These are phyloP conservation scores for Elongisporangium undulatum DNA, from an alignment of 352 stramenopile species.

Conservation along the genomic window DNA sequence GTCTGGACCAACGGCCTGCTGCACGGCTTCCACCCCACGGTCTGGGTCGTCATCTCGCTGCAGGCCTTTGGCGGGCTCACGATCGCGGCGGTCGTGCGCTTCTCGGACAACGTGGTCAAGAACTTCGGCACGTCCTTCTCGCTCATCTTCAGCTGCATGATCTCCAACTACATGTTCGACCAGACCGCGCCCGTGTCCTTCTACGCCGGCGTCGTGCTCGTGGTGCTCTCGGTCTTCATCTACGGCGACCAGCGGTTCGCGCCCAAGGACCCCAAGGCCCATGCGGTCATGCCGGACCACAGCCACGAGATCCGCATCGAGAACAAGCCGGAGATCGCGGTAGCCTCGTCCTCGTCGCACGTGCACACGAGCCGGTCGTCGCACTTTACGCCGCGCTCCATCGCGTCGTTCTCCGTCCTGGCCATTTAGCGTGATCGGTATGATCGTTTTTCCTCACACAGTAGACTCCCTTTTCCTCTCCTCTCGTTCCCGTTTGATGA, in stretches of 20 bases:
- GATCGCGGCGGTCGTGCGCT: conserved; percentile 81
- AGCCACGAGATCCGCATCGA: conserved; percentile 23
- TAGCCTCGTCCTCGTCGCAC: conserved; percentile 26
- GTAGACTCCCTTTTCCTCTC: neutral
- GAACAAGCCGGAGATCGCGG: conserved; percentile 47
- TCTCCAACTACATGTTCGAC: conserved; percentile 88
- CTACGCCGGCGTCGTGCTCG: conserved; percentile 73
- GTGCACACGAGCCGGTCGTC: conserved; percentile 21
- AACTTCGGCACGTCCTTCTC: conserved; percentile 89
- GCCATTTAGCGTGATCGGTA: conserved; percentile 16
- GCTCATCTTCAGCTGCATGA: conserved; percentile 84
- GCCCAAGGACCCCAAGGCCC: conserved; percentile 31
- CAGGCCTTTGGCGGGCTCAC: conserved; percentile 82
- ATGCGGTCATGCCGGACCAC: conserved; percentile 18
- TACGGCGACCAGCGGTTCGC: conserved; percentile 83
- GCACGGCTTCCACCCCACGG: conserved; percentile 68
- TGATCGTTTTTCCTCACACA: neutral
- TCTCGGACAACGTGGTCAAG: conserved; percentile 90
- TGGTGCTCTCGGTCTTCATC: conserved; percentile 81
- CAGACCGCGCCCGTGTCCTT: conserved; percentile 66
- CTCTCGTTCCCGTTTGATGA: too few species aligned
- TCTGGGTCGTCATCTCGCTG: conserved; percentile 77
- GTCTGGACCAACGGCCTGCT: conserved; percentile 74
- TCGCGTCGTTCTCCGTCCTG: conserved; percentile 30
- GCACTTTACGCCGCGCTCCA: conserved; percentile 44